Base-by-base conservation (phyloP, 2,329 filamentous ascomycete genomes). In the Scopulariopsis brevicaulis region DNA sequence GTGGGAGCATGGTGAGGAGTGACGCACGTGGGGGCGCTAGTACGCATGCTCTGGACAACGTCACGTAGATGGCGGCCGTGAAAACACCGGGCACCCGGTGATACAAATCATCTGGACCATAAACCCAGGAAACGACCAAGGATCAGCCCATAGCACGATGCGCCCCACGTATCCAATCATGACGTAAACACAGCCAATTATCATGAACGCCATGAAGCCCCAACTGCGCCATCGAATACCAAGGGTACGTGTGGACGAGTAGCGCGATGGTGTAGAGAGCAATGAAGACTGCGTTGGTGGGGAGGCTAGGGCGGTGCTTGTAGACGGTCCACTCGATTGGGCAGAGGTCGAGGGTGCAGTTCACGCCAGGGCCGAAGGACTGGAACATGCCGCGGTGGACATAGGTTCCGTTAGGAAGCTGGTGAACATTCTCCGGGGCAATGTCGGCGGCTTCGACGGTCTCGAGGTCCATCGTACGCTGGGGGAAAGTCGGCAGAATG, bases 61-160 rank as follows among this genome's bases (percentile, higher is more conserved):
- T 85, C 57, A 87, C 77, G 66, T 88, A 88, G 65, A 88, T 82
- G 59, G 81, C 82, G 0, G 84, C 85, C 32, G 81, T 63, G 77
- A 11, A 73, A 67, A 73, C 0, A 73, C 70, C 11, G 71, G 71
- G 0, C 66, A 71, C 5, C 59, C 64, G 0, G 81, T 84, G 25
- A 72, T 65, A 57, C 65, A 73, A 67, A 67, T 66, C 62, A 86
- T 85, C 65, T 88, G 82, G 20, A 86, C 76, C 66, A 87, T 76
- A 65, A 88, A 88, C 10, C 77, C 81, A 12, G 66, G 65, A 65
- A 84, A 78, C 54, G 66, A 73, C 64, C 83, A 87, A 0, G 83
- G 81, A 63, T 87, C 79, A 53, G 76, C 61, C 61, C 77, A 76
- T 59, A 84, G 70, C 64, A 83, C 66, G 57, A 86, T 72, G 12